phyloP scores from a whole-genome alignment of 352 stramenopile species.

The Aphanomyces astaci region DNA sequence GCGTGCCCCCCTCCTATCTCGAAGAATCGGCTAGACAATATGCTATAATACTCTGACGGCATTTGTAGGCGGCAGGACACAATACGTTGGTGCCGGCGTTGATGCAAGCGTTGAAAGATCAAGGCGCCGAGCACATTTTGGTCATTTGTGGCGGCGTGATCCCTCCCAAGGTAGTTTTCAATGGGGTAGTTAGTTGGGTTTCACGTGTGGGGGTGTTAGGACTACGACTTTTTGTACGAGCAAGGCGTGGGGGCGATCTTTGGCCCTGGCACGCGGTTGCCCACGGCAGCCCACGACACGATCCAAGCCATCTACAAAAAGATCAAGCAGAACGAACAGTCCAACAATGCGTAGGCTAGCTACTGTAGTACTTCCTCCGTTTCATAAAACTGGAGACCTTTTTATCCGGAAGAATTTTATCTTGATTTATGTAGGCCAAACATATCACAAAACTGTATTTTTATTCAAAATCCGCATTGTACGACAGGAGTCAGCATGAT shows the following conservation, averaged over 20 bases:
- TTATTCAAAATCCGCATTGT: too few relatives aligned
- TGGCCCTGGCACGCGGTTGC: conserved; percentile 91
- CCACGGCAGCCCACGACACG: conserved; percentile 58
- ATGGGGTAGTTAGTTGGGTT: background rate
- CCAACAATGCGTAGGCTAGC: background rate
- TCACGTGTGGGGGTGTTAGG: conserved; percentile 34
- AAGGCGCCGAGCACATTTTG: conserved; percentile 88
- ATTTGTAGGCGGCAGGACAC: conserved; percentile 80
- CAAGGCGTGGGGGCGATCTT: conserved; percentile 90
- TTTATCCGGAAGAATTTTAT: too few relatives aligned
- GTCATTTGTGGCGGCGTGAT: conserved; percentile 96
- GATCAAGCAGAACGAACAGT: conserved; percentile 18
- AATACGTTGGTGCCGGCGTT: conserved; percentile 92
- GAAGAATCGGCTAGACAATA: too few relatives aligned
- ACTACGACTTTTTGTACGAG: conserved; percentile 95
- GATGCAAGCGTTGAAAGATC: conserved; percentile 86
- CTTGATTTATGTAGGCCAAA: too few relatives aligned
- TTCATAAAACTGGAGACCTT: too few relatives aligned
- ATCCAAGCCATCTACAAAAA: conserved; percentile 51
- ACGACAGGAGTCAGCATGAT: too few relatives aligned
- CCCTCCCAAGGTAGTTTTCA: conserved; percentile 53
- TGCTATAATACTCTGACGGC: too few relatives aligned
- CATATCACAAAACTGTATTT: too few relatives aligned
- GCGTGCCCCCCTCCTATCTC: too few relatives aligned
- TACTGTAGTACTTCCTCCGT: too few relatives aligned